Percentiles rank a stretch among this genome's conserved stretches.
These are phyloP conservation scores for Neophaeococcomyces mojaviensis DNA, from an alignment of 2,329 filamentous ascomycete species.

Conservation along the genomic window DNA sequence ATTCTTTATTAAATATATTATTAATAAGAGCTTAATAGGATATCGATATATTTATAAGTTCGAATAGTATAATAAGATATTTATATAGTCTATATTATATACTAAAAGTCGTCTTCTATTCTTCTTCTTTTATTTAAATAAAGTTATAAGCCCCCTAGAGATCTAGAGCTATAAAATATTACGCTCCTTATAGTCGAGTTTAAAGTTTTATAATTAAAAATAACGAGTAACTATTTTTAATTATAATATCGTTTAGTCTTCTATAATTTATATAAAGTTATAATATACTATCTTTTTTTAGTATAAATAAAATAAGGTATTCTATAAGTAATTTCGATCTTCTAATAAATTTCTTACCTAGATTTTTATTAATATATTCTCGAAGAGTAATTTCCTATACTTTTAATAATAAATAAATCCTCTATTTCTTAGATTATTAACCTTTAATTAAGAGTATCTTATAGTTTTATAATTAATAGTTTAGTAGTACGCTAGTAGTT, in stretches of 20 bases:
- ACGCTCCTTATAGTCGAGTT: background rate
- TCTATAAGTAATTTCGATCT: too few relatives aligned
- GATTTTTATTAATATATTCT: too few relatives aligned
- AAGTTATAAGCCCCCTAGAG: slow-evolving; percentile 9
- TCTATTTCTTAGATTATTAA: too few relatives aligned
- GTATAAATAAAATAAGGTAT: background rate
- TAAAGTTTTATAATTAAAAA: background rate
- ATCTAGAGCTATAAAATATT: background rate
- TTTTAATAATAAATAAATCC: too few relatives aligned
- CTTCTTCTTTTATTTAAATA: slow-evolving; percentile 13
- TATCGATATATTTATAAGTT: slow-evolving; percentile 12
- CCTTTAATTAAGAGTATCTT: too few relatives aligned
- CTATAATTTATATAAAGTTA: slow-evolving; percentile 1
- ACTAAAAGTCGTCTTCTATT: slow-evolving; percentile 18
- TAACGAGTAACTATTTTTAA: background rate
- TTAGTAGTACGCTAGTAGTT: too few relatives aligned
- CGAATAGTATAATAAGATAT: too few relatives aligned
- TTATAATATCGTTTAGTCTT: background rate
- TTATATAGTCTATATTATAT: slow-evolving; percentile 11
- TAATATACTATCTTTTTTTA: background rate
- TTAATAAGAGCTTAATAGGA: slow-evolving; percentile 18
- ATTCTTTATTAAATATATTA: slow-evolving; percentile 1
- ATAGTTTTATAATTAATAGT: too few relatives aligned
- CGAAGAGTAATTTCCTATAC: too few relatives aligned
- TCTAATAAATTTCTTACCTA: too few relatives aligned